Base-by-base conservation (phyloP, 495 filamentous ascomycete species). In the Penicillium paxilli region DNA sequence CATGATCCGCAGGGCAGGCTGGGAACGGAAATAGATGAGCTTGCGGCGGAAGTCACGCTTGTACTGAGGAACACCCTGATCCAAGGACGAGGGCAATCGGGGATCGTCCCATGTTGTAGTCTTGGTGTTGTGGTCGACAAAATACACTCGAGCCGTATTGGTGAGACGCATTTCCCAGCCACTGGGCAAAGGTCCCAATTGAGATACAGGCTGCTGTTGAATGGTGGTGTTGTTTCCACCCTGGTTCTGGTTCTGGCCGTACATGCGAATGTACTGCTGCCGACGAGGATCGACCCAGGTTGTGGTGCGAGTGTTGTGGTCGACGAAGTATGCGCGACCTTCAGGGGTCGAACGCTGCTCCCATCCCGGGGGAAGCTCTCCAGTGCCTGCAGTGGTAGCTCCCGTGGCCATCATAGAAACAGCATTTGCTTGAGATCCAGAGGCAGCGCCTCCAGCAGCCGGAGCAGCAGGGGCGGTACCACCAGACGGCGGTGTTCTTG, bases 61-160 rank as follows among this genome's bases (percentile, higher is more conserved):
- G 78, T 98, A 98, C 72, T 98, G 94, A 17, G 94, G 94, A 21
- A 98, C 94, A 56, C 96, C 96, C 78, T 98, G 94, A 65, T 98
- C 94, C 54, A 98, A 77, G 2, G 95, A 98, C 8, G 93, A 97
- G 42, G 94, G 94, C 55, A 98, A 75, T 52, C 94, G 85, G 19
- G 94, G 94, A 63, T 98, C 94, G 64, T 98, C 94, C 94, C 94
- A 98, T n/a, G 94, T 98, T 11, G 94, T 98, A 0, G 94, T 98
- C 79, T 98, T 98, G 54, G 94, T 98, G 68, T 98, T 98, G 77
- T 98, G 94, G 65, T 98, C 94, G 28, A 98, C 94, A 66, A 98
- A 98, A 72, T 98, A 98, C 20, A 98, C 94, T 41, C 94, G 84
- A 11, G 94, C 94, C 6, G 94, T 98, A 67, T 98, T 98, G 44